Evolutionary conservation across 805 yeast genomes (phyloP).

Genomic region (Nakazawaea sp.): DNA sequence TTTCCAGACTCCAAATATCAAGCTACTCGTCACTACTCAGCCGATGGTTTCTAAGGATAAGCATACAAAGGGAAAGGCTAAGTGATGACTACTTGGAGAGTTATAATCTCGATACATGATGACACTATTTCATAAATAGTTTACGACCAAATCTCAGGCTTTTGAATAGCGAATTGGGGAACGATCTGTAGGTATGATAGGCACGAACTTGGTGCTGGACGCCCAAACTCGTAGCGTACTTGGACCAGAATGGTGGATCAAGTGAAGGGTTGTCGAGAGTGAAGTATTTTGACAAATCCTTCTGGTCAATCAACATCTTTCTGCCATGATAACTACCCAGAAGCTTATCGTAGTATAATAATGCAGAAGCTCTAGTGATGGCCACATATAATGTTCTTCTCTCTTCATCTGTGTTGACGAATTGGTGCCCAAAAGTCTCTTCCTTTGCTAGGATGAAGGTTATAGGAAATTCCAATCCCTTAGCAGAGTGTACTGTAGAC

Average conservation of each 20-base stretch:
- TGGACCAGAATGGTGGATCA: constrained; percentile 2
- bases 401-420: constrained; percentile 20
- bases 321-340: not conserved
- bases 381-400: constrained; percentile 55
- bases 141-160: not conserved
- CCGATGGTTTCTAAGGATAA: constrained; percentile 28
- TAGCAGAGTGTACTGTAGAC: constrained; percentile 69
- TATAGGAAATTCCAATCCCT: constrained; percentile 68
- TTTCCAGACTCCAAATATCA: constrained; percentile 31
- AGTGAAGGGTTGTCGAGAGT: not conserved
- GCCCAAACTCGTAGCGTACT: not conserved
- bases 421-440: not conserved
- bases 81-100: too few relatives aligned
- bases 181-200: not conserved
- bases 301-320: not conserved
- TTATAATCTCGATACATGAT: not conserved
- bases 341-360: constrained; percentile 30
- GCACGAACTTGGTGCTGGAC: not conserved
- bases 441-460: constrained; percentile 40
- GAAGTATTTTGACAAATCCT: not conserved
- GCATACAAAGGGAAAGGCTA: constrained; percentile 12
- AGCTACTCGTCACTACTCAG: constrained; percentile 38
- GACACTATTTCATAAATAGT: not conserved
- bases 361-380: constrained; percentile 51
- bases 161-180: not conserved